Conservation (phyloP, 352 stramenopile species). For the Globisporangium alternatum region DNA sequence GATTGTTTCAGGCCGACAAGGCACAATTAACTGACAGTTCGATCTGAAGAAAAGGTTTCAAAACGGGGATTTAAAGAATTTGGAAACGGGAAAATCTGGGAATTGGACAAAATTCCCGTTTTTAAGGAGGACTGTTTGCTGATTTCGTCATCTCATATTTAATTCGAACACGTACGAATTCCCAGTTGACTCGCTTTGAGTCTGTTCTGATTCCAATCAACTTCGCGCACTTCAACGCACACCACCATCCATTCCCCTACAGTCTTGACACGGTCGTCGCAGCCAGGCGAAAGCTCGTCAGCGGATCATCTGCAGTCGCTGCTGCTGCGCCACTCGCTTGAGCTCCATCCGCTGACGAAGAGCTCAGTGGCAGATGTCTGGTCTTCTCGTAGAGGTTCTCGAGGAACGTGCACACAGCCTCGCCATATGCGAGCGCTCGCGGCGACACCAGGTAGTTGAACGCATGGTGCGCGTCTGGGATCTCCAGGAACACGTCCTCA, state of each 20-base stretch:
- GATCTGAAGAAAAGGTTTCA: too few species aligned
- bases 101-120: too few species aligned
- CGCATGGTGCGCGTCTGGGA: conserved; percentile 53
- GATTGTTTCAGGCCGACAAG: too few species aligned
- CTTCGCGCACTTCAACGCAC: not conserved
- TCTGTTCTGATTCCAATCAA: not conserved
- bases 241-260: not conserved
- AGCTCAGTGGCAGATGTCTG: conserved; percentile 27
- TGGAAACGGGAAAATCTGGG: too few species aligned
- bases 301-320: not conserved
- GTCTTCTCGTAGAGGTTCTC: conserved; percentile 50
- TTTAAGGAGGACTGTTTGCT: too few species aligned
- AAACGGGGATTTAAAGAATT: too few species aligned
- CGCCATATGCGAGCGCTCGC: conserved; percentile 43
- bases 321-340: not conserved
- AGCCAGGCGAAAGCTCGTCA: not conserved
- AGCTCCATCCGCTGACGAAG: not conserved
- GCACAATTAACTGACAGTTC: too few species aligned
- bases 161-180: too few species aligned
- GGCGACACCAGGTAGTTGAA: conserved; percentile 64
- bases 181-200: too few species aligned
- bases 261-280: not conserved
- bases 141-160: too few species aligned
- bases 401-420: conserved; percentile 58
- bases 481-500: conserved; percentile 52